Base-by-base conservation (phyloP, 306 rosid genomes). In the Dicorynia guianensis region DNA sequence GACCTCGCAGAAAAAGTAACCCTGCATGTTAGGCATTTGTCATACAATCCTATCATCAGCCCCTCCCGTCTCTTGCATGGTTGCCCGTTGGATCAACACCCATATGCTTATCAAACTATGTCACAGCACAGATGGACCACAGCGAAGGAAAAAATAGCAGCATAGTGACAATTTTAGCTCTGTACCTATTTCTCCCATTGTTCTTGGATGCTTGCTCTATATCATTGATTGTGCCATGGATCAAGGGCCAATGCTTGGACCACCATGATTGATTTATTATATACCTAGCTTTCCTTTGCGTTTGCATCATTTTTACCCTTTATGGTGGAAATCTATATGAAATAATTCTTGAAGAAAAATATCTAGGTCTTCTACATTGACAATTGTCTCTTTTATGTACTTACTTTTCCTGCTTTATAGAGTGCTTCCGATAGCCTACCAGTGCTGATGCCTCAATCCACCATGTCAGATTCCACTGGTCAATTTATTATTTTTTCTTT, bases 391-490 rank as follows among this genome's bases (percentile, higher is more conserved):
- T 59, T 47, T 35, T 50, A n/a, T 43, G 49, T 58, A 64, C 79
- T 42, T 65, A 61, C 74, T 72, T 57, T 79, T 77, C 54, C 38
- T 33, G 17, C 77, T 67, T 80, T 86, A 73, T 63, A 54, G 33
- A 77, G 73, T 63, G 33, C 54, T 65, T 79, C 62, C 36, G 75
- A 78, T 79, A 71, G 42, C 76, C 72, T 46, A 65, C 63, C 73
- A 56, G 65, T 76, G 80, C 88, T 82, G 84, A 78, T 69, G 89
- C 93, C 88, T 58, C 75, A 57, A 56, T 65, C 72, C 74, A 65
- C 47, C 35, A 20, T 82, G 56, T 78, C 48, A 69, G 79, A 76
- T 72, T 72, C 63, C 42, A 82, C 82, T 72, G 68, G 42, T 75
- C 7, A 54, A 49, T 50, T 49, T 11, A 61, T 18, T 44, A 44